Evolutionary conservation across 208 protist genomes (phyloP).

Genomic region (Wallacemonas rigidus): DNA sequence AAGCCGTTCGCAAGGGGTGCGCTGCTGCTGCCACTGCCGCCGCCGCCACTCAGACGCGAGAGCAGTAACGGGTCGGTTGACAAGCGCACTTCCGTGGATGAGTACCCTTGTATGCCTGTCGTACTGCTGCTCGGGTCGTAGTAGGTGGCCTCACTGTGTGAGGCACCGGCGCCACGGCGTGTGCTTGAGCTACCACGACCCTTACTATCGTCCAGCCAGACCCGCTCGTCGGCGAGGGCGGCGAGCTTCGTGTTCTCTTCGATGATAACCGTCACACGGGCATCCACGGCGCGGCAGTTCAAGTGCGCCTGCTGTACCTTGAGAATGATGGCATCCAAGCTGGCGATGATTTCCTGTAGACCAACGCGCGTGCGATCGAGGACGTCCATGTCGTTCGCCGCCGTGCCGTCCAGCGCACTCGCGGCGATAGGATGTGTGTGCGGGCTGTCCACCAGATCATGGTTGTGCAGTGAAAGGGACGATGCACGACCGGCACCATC

Average conservation of each 20-base stretch:
- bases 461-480: not conserved
- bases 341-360: conserved; percentile 15
- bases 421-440: not conserved
- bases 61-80: conserved; percentile 20
- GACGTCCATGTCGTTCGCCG: not conserved
- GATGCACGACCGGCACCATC: not conserved
- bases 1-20: not conserved
- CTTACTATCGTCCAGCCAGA: too few species aligned
- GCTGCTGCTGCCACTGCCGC: not conserved
- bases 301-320: not conserved
- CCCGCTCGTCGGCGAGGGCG: conserved; percentile 27
- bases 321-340: not conserved
- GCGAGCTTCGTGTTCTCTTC: conserved; percentile 24
- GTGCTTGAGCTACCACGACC: conserved; percentile 12
- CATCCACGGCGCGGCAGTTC: conserved; percentile 1
- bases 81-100: conserved; percentile 24
- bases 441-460: conserved; percentile 2
- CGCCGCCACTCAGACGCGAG: not conserved
- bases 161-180: conserved; percentile 10
- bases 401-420: not conserved
- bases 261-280: conserved; percentile 22
- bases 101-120: not conserved
- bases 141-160: not conserved
- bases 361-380: not conserved
- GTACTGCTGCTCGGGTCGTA: not conserved